Base-by-base conservation (phyloP, 805 yeast species). In the Komagataella phaffii region DNA sequence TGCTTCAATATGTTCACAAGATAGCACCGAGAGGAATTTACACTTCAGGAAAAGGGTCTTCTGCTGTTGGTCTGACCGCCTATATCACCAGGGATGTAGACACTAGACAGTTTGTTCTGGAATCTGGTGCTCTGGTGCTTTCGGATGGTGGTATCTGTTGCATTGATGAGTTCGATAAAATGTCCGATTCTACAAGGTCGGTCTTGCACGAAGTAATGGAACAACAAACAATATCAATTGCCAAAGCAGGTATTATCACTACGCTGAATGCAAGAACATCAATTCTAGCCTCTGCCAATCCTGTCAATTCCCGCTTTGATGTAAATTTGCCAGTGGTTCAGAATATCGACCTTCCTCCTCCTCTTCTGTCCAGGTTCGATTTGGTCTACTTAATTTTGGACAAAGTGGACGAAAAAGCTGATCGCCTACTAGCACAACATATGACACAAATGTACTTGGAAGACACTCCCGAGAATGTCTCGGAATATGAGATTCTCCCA, bases 71-170 rank as follows among this genome's bases (percentile, higher is more conserved):
- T 74, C 74, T 93, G 61, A 93, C 99, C 0, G 99, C 99, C 0
- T 93, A 93, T 64, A 84, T 93, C 52, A 90, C 99, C 7, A 76
- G 96, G 61, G 99, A 93, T 64, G 76, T 86, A 24, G 98, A 93
- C 61, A 88, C 98, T 0, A 86, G 81, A 61, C 99, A 93, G 65
- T 69, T 91, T 49, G 99, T 93, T 3, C 74, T 93, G 51, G 99
- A 93, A 64, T 79, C 89, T 60, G 99, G 99, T 65, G 99, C 99
- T 0, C 74, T 93, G 56, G 98, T 93, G 12, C 73, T 93, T 47
- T 88, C 96, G 7, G 99, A 93, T 68, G 98, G 98, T 53, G 99
- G 99, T 75, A 83, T 93, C 46, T 93, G 99, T 71, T 93, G 99
- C 69, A 93, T 93, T 64, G 99, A 93, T 72, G 99, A 93, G 73